Base-by-base conservation (phyloP, 148 eudicot species). In the Arbutus unedo region DNA sequence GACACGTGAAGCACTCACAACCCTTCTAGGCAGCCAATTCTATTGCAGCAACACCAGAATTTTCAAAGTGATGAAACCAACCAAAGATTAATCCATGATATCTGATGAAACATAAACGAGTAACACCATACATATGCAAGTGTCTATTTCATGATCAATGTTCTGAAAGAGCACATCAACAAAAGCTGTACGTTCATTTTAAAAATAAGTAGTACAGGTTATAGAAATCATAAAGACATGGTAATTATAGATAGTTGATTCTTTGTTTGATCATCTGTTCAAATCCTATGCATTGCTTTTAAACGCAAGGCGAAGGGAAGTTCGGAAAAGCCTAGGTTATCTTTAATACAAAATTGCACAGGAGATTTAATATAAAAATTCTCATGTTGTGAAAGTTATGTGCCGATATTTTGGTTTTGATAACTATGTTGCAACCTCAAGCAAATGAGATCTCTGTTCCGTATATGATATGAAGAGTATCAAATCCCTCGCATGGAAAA, bases 11-110 rank as follows among this genome's bases (percentile, higher is more conserved):
- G 90, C 93, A 47, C 93, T 89, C 87, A 89, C 83, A 71, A 77
- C 93, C 83, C 90, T 91, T 77, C 93, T 93, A 44, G 94, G 97
- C 82, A 93, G 60, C 95, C 97, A 93, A 82, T 93, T 91, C 94
- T 10, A 18, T 4, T 48, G n/a, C 19, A 38, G 48, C 10, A 60
- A 76, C 16, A n/a, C 6, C 68, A 59, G 57, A 23, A 15, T 56
- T 56, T 43, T 68, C 8, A 43, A 48, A 10, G n/a, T 14, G 8
- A 31, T 31, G 38, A 31, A 31, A 70, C 49, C 48, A 70, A 41
- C 41, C n/a, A 70, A 70, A 16, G 74, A 43, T 13, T 10, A 70
- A 43, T 16, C 43, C 71, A 66, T 70, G 74, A 8, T 0, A 43
- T 38, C 74, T 14, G n/a, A 14, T 43, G 48, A 70, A 43, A 38